These are phyloP conservation scores for Candida cerambycidarum DNA, from an alignment of 805 yeast species.

Conservation along the genomic window DNA sequence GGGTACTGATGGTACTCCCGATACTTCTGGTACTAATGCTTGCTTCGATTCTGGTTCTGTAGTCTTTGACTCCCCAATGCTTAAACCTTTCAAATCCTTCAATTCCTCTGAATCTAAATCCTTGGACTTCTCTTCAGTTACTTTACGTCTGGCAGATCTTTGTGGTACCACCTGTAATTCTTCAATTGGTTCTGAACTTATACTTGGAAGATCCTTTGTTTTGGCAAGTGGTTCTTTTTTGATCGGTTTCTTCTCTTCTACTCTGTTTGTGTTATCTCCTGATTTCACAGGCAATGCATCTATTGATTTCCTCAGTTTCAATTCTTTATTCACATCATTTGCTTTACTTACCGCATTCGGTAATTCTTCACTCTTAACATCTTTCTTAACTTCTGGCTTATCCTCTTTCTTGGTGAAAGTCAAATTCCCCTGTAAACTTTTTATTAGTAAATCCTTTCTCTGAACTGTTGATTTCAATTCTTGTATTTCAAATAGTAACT, in stretches of 20 bases:
- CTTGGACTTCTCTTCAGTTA: slow-evolving; percentile 3
- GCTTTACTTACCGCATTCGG: neutral
- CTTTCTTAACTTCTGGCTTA: neutral
- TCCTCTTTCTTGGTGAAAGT: neutral
- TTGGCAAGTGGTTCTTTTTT: neutral
- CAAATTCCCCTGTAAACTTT: slow-evolving; percentile 16
- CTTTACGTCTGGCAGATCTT: slow-evolving; percentile 25
- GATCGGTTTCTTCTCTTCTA: neutral
- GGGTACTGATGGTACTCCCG: too few species aligned
- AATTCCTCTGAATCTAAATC: neutral
- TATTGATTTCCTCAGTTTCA: neutral
- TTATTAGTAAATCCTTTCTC: slow-evolving; percentile 16
- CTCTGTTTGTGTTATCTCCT: too few species aligned
- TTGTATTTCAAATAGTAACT: slow-evolving; percentile 33
- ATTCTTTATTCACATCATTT: neutral
- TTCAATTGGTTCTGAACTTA: neutral
- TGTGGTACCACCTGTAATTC: slow-evolving; percentile 20
- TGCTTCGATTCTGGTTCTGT: neutral
- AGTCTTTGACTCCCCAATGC: too few species aligned
- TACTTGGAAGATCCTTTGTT: neutral
- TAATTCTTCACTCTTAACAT: neutral
- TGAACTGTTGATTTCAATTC: slow-evolving; percentile 27
- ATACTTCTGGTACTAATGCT: too few species aligned
- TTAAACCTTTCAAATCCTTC: too few species aligned
- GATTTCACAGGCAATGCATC: too few species aligned